Conservation (phyloP, 371 early-diverging fungal genomes). For the Syncephalastrum contaminatum region DNA sequence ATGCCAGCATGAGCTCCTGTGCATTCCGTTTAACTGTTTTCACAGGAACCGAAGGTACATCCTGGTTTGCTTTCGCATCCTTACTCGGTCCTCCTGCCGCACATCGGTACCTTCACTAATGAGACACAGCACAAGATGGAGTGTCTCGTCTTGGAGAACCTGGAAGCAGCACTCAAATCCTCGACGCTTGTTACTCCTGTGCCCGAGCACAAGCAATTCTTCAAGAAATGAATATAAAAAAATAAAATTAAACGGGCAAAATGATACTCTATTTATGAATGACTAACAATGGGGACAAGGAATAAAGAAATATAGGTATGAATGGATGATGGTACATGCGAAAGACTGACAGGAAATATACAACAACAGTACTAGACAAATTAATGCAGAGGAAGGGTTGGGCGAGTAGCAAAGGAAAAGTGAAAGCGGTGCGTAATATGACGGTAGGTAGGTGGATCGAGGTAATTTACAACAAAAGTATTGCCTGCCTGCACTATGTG, state of each 20-base stretch:
- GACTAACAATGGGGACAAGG: background rate
- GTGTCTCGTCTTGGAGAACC: slow-evolving; percentile 33
- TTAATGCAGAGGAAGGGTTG: no score
- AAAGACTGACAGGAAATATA: slow-evolving; percentile 7
- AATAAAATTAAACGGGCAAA: background rate
- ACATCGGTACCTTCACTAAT: slow-evolving; percentile 46
- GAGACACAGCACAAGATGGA: slow-evolving; percentile 49
- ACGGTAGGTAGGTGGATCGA: no score
- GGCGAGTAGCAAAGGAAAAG: no score
- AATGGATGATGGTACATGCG: slow-evolving; percentile 9
- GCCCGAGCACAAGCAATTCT: slow-evolving; percentile 38
- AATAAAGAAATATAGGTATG: slow-evolving; percentile 5
- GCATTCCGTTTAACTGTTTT: background rate
- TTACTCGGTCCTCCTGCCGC: slow-evolving; percentile 39
- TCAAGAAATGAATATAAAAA: slow-evolving; percentile 10
- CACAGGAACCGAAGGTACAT: slow-evolving; percentile 36
- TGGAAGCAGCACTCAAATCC: slow-evolving; percentile 28
- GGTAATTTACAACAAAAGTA: no score
- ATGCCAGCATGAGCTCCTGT: background rate
- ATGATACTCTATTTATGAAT: slow-evolving; percentile 1
- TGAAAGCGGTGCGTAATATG: no score
- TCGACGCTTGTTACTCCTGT: slow-evolving; percentile 38
- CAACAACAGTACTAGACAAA: slow-evolving; percentile 1
- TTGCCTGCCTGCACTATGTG: no score
- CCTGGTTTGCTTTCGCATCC: slow-evolving; percentile 45